Conservation (phyloP, 108 stramenopile species). For the Ochromonas danica region DNA sequence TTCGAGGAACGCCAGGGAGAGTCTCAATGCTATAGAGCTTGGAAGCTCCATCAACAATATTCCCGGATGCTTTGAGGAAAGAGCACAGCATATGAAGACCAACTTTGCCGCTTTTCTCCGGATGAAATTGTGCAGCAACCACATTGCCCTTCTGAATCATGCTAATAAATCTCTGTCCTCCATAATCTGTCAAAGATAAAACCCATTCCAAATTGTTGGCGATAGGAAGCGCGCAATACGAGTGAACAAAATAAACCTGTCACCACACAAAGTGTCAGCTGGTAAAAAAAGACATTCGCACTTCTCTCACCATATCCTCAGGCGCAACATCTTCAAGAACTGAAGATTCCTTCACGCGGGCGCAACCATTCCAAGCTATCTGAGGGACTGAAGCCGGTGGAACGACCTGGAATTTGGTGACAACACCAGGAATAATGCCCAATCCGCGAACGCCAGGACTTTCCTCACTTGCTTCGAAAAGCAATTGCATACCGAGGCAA, state of each 20-base stretch:
- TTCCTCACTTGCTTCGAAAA: slow-evolving; percentile 90
- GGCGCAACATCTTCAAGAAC: slow-evolving; percentile 53
- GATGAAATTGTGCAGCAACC: slow-evolving; percentile 93
- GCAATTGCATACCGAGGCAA: slow-evolving; percentile 96
- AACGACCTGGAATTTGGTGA: slow-evolving; percentile 65
- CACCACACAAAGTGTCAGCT: too few species aligned
- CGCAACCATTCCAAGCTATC: slow-evolving; percentile 97
- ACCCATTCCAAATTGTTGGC: slow-evolving; percentile 79
- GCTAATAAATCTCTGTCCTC: slow-evolving; percentile 73
- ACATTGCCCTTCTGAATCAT: slow-evolving; percentile 84
- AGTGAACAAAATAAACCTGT: slow-evolving; percentile 91
- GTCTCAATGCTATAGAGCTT: too few species aligned
- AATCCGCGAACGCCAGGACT: slow-evolving; percentile 70
- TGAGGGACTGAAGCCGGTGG: slow-evolving; percentile 75
- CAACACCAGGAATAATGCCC: slow-evolving; percentile 85
- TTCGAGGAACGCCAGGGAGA: background rate
- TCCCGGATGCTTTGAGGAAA: slow-evolving; percentile 63
- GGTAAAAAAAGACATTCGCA: too few species aligned
- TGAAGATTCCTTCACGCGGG: slow-evolving; percentile 68
- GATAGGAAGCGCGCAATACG: slow-evolving; percentile 77
- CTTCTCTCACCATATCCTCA: background rate
- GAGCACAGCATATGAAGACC: slow-evolving; percentile 78
- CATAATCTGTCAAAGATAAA: slow-evolving; percentile 78
- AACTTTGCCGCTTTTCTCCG: slow-evolving; percentile 87
- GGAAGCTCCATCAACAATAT: background rate